A percentile compares a stretch with the other conserved stretches of the same genome.
phyloP scores from a whole-genome alignment of 768 basidiomycete genomes.

The Rhodotorula paludigena region DNA sequence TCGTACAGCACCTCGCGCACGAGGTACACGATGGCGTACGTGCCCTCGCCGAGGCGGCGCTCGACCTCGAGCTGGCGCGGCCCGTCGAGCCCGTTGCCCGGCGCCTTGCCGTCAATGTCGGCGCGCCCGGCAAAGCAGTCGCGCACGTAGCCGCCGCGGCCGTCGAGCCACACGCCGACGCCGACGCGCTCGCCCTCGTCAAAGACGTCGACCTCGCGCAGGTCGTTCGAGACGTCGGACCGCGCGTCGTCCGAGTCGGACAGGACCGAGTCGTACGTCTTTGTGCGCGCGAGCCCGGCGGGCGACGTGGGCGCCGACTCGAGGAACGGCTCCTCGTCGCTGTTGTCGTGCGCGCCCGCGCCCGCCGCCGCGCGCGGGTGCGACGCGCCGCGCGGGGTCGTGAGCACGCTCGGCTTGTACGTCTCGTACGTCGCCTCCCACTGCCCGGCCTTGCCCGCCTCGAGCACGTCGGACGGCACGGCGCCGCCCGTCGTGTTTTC shows the following conservation, averaged over 20 bases:
- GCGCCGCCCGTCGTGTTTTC: constrained; percentile 34
- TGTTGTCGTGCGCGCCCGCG: not conserved
- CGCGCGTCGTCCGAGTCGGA: not conserved
- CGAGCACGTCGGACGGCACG: not conserved
- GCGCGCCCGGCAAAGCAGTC: constrained; percentile 74
- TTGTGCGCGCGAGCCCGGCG: not conserved
- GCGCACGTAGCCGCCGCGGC: constrained; percentile 61
- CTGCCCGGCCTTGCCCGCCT: not conserved
- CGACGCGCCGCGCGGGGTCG: constrained; percentile 23
- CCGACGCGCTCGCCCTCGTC: constrained; percentile 68
- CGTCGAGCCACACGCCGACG: constrained; percentile 62
- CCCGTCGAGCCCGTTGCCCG: constrained; percentile 32
- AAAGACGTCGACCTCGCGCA: constrained; percentile 50
- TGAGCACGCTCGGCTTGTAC: constrained; percentile 21
- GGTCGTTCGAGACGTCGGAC: not conserved
- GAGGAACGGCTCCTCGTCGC: constrained; percentile 21
- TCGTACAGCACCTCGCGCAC: constrained; percentile 44
- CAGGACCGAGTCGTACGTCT: constrained; percentile 12
- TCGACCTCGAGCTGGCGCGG: constrained; percentile 41
- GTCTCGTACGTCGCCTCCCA: constrained; percentile 31
- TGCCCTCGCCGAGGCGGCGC: constrained; percentile 38
- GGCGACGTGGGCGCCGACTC: constrained; percentile 23
- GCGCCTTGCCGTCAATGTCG: constrained; percentile 23
- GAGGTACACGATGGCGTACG: constrained; percentile 43
- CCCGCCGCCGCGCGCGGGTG: not conserved